These are phyloP conservation scores for Geotrichum histeridarum DNA, from an alignment of 1,139 yeast species.

Conservation along the genomic window DNA sequence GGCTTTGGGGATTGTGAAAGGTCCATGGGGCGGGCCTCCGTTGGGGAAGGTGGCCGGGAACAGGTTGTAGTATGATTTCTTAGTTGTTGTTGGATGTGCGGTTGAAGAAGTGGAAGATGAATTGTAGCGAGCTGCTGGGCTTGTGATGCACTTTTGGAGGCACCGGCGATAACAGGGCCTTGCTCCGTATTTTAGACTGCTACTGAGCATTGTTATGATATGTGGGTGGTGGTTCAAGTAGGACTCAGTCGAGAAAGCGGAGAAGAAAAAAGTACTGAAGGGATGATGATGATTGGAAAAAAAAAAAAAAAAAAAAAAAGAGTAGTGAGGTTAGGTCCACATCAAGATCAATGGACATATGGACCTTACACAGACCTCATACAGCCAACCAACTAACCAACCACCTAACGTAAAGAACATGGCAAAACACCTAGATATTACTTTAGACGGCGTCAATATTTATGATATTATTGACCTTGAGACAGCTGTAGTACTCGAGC, in stretches of 20 bases:
- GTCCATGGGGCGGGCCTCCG: slow-evolving; percentile 62
- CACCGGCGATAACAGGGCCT: too few species aligned
- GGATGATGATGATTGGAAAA: too few species aligned
- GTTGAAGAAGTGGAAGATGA: neutral
- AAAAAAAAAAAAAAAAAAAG: neutral
- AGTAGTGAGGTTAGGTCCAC: neutral
- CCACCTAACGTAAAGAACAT: neutral
- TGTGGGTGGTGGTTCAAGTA: too few species aligned
- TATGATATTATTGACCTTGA: slow-evolving; percentile 80
- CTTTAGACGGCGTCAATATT: slow-evolving; percentile 22
- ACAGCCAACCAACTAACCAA: too few species aligned
- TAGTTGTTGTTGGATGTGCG: neutral
- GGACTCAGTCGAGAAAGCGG: too few species aligned
- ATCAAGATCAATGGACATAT: neutral
- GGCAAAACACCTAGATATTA: slow-evolving; percentile 1
- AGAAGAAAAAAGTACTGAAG: neutral
- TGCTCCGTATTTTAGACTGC: too few species aligned
- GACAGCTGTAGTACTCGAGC: slow-evolving; percentile 24
- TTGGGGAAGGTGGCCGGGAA: slow-evolving; percentile 73
- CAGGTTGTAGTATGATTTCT: slow-evolving; percentile 44
- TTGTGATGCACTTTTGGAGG: too few species aligned
- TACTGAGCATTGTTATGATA: too few species aligned
- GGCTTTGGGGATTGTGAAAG: slow-evolving; percentile 48
- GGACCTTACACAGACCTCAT: too few species aligned
- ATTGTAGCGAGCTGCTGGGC: neutral